Evolutionary conservation across 1,284 basidiomycete genomes (phyloP).

Genomic region (Moniliella sp.): DNA sequence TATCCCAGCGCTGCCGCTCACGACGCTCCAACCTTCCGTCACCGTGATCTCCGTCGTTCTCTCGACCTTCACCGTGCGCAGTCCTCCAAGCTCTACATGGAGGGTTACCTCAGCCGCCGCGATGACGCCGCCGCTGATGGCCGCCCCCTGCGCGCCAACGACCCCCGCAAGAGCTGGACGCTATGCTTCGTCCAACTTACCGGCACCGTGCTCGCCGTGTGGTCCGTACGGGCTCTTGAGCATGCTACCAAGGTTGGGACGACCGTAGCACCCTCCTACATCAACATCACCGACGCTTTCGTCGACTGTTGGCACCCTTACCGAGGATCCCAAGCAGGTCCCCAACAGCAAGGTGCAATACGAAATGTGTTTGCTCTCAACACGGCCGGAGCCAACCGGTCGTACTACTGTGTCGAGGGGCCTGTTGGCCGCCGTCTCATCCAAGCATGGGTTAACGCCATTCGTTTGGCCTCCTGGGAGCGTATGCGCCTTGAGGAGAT

Average conservation of each 20-base stretch:
- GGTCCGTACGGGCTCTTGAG: constrained; percentile 65
- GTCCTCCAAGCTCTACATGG: constrained; percentile 29
- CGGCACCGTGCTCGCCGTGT: constrained; percentile 71
- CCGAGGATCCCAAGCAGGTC: constrained; percentile 37
- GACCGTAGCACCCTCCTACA: constrained; percentile 63
- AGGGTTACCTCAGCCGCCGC: constrained; percentile 26
- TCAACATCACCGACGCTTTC: constrained; percentile 63
- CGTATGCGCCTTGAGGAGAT: constrained; percentile 86
- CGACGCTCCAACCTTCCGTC: constrained; percentile 33
- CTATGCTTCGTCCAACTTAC: constrained; percentile 55
- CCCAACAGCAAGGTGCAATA: constrained; percentile 42
- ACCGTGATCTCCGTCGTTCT: constrained; percentile 22
- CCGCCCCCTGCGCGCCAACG: constrained; percentile 16
- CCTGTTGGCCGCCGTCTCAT: constrained; percentile 21
- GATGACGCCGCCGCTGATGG: constrained; percentile 26
- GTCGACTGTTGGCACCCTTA: constrained; percentile 40
- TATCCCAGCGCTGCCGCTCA: no score
- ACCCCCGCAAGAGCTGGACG: constrained; percentile 19
- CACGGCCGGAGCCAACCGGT: constrained; percentile 72
- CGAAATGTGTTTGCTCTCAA: constrained; percentile 62
- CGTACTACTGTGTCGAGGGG: constrained; percentile 47
- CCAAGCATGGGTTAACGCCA: constrained; percentile 57
- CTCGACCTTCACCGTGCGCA: constrained; percentile 27
- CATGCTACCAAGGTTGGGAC: constrained; percentile 55
- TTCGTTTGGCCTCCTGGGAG: constrained; percentile 81